These are phyloP conservation scores for Teunomyces cretensis DNA, from an alignment of 805 yeast genomes.

Conservation along the genomic window DNA sequence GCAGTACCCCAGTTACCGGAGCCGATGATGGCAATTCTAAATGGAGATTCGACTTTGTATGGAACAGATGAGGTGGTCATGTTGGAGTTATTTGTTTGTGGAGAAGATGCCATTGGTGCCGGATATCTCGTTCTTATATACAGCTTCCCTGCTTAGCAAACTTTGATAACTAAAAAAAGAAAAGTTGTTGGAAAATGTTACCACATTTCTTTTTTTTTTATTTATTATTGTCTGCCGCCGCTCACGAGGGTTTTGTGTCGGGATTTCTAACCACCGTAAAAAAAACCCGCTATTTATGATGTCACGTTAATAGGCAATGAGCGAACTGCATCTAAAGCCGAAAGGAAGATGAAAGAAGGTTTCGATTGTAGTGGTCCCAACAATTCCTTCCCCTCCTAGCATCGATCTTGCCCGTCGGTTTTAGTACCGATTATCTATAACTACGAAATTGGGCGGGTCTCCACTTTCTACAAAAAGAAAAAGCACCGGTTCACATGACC, in stretches of 20 bases:
- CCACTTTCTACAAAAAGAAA: too few species aligned
- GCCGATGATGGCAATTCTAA: conserved; percentile 58
- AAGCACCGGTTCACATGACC: too few species aligned
- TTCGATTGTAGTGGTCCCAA: too few species aligned
- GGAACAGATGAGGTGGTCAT: conserved; percentile 27
- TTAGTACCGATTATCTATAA: too few species aligned
- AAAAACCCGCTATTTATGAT: background rate
- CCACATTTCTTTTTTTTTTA: background rate
- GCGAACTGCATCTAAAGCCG: too few species aligned
- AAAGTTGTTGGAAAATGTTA: background rate
- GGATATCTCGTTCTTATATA: background rate
- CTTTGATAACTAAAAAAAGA: background rate
- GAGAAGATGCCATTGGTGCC: background rate
- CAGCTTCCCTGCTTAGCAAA: background rate
- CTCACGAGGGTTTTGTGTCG: background rate
- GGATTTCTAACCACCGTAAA: background rate
- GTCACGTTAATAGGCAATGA: background rate
- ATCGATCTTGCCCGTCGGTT: too few species aligned
- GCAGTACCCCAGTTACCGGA: conserved; percentile 99
- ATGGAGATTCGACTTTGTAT: conserved; percentile 33
- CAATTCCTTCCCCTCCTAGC: too few species aligned
- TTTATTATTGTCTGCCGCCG: too few species aligned
- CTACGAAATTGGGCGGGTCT: too few species aligned
- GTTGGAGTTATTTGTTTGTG: conserved; percentile 4
- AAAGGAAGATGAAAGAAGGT: too few species aligned